Conservation (phyloP, 805 yeast species). For the Saccharomycopsis amapae region DNA sequence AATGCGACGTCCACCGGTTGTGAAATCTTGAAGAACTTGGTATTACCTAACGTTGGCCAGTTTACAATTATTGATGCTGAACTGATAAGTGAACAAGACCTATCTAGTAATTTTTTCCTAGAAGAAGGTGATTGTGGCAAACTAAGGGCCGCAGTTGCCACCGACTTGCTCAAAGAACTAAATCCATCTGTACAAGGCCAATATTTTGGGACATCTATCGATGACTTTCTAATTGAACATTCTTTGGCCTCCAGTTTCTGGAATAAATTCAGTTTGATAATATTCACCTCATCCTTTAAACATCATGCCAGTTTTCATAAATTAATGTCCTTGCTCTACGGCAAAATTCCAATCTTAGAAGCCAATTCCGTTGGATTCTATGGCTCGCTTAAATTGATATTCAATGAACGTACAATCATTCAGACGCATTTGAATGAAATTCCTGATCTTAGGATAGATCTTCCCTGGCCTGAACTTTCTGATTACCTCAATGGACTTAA, state of each 20-base stretch:
- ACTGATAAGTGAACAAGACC: constrained; percentile 35
- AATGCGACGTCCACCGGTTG: constrained; percentile 51
- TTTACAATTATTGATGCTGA: constrained; percentile 51
- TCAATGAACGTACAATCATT: constrained; percentile 56
- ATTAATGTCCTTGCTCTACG: constrained; percentile 17
- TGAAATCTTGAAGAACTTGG: constrained; percentile 71
- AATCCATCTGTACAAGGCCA: constrained; percentile 31
- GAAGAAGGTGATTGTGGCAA: constrained; percentile 37
- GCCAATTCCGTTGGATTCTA: constrained; percentile 56
- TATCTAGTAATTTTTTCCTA: constrained; percentile 59
- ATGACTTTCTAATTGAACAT: not conserved
- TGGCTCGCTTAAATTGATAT: constrained; percentile 47
- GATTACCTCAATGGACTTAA: constrained; percentile 19
- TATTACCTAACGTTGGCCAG: constrained; percentile 66
- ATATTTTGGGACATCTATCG: not conserved
- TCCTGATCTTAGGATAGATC: constrained; percentile 42
- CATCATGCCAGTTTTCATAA: not conserved
- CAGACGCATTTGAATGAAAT: constrained; percentile 66
- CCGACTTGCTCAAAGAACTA: constrained; percentile 42
- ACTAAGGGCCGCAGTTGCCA: constrained; percentile 34
- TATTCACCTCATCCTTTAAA: not conserved
- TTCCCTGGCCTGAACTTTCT: constrained; percentile 24
- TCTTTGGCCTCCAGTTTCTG: not conserved
- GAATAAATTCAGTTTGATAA: constrained; percentile 11
- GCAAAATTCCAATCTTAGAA: constrained; percentile 47